A percentile compares a stretch with the other conserved stretches of the same genome.
Conservation (phyloP, 768 basidiomycete genomes). For the Paxillus involutus region DNA sequence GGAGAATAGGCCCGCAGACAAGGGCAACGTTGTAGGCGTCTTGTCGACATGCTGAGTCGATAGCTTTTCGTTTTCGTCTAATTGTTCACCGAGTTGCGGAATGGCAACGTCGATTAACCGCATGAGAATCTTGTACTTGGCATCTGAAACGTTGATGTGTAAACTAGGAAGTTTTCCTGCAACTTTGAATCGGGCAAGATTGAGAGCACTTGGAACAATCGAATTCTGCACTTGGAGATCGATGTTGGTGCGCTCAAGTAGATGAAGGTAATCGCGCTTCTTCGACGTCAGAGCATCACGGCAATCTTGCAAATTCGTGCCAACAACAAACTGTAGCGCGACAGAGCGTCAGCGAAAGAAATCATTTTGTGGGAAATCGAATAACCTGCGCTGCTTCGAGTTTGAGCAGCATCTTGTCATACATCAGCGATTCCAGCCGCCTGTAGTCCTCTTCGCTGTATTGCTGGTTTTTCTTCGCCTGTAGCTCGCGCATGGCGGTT, state of each 20-base stretch:
- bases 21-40: slow-evolving; percentile 42
- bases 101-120: slow-evolving; percentile 88
- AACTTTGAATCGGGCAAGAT: slow-evolving; percentile 85
- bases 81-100: slow-evolving; percentile 69
- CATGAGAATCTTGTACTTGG: slow-evolving; percentile 91
- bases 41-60: slow-evolving; percentile 22
- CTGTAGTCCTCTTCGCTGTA: slow-evolving; percentile 88
- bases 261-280: slow-evolving; percentile 64
- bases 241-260: slow-evolving; percentile 91
- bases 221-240: slow-evolving; percentile 89
- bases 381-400: slow-evolving; percentile 87
- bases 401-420: slow-evolving; percentile 82
- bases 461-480: slow-evolving; percentile 78
- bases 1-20: slow-evolving; percentile 57
- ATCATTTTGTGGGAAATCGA: background rate
- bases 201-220: slow-evolving; percentile 82
- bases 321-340: slow-evolving; percentile 77
- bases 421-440: slow-evolving; percentile 89
- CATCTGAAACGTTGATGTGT: slow-evolving; percentile 87
- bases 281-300: slow-evolving; percentile 70
- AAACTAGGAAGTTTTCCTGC: slow-evolving; percentile 85
- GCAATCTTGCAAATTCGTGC: slow-evolving; percentile 79
- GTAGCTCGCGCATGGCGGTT: slow-evolving; percentile 70
- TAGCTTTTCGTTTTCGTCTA: slow-evolving; percentile 21
- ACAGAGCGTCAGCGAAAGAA: slow-evolving; percentile 10